Conservation (phyloP, 495 filamentous ascomycete genomes). For the Evansstolkia leycettana region DNA sequence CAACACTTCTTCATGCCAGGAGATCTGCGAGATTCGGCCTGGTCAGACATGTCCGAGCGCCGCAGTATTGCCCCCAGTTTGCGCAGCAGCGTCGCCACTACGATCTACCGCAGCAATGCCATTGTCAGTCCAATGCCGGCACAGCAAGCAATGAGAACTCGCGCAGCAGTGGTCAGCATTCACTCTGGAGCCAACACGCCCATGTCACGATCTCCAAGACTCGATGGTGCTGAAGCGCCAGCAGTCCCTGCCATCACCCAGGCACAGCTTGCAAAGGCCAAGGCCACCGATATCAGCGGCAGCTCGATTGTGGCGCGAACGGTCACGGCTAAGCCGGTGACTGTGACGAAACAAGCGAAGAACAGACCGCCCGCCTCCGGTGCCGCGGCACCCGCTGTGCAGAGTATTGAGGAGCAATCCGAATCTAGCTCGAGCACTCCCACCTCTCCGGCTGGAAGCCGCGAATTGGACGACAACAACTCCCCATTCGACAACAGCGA, state of each 20-base stretch:
- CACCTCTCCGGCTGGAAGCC: conserved; percentile 2
- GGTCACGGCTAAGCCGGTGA: conserved; percentile 32
- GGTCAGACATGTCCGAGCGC: conserved; percentile 53
- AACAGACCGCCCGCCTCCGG: conserved; percentile 11
- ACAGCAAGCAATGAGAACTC: conserved; percentile 70
- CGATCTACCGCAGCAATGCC: conserved; percentile 81
- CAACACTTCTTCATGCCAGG: conserved; percentile 92
- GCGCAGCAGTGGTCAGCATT: conserved; percentile 83
- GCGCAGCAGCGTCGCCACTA: conserved; percentile 77
- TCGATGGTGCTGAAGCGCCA: conserved; percentile 26
- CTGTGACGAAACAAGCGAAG: conserved; percentile 26
- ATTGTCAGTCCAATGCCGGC: conserved; percentile 70
- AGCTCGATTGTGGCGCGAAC: conserved; percentile 34
- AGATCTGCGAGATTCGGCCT: conserved; percentile 81
- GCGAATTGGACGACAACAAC: conserved; percentile 10
- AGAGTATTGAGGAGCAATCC: conserved; percentile 15
- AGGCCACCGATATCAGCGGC: conserved; percentile 20
- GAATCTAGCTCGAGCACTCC: conserved; percentile 5
- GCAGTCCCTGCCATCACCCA: conserved; percentile 42
- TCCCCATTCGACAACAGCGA: conserved; percentile 28
- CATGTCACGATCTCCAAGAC: conserved; percentile 10
- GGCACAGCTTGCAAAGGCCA: conserved; percentile 32
- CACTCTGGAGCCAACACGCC: conserved; percentile 39
- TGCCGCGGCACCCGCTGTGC: conserved; percentile 4
- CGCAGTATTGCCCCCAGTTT: conserved; percentile 50